Evolutionary conservation across 2,329 filamentous ascomycete species (phyloP), one percentile per base, ranked within the genome.

Genomic region (Cytospora schulzeri): DNA sequence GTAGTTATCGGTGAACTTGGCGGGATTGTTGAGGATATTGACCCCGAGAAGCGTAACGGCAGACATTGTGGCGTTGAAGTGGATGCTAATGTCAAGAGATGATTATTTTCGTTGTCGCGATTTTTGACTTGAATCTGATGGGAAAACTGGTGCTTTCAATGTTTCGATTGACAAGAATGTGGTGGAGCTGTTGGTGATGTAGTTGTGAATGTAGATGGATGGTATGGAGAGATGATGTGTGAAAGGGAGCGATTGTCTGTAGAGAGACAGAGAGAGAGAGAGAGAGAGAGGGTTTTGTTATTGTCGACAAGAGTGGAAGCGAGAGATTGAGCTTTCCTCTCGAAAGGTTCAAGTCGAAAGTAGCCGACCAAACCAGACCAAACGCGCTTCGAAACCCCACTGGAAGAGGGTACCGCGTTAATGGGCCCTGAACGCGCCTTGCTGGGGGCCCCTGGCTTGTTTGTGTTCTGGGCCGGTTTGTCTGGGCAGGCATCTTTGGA

Each of bases 21-120:
- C 93, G 74, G 95, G 95, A 82, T 99, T 99, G 86, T 99, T 98
- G 76, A 93, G 85, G 71, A 99, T 91, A 79, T 95, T 91, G 73
- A 99, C 95, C 75, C 94, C 94, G 70, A 99, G 87, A 66, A 99
- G 88, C 71, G 93, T 96, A 69, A 99, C 93, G 75, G 97, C 91
- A 75, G 95, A 97, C 95, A 97, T 97, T 51, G 31, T 62, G 62
- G 59, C 38, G 31, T 33, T 54, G 33, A 9, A 9, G 29, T 22
- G 33, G 33, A 19, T 2, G 41, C 24, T 8, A 11, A 11, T 45
- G 41, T 22, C n/a, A 14, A 22, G 41, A 48, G 7, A 2, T 48
- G 19, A 48, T 48, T 22, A 22, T 48, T 22, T 48, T 48, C n/a
- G 3, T 24, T 48, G 41, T 14, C 24, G 8, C 17, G 41, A n/a